Base-by-base conservation (phyloP, 2,329 filamentous ascomycete genomes). In the Cryphonectria radicalis region DNA sequence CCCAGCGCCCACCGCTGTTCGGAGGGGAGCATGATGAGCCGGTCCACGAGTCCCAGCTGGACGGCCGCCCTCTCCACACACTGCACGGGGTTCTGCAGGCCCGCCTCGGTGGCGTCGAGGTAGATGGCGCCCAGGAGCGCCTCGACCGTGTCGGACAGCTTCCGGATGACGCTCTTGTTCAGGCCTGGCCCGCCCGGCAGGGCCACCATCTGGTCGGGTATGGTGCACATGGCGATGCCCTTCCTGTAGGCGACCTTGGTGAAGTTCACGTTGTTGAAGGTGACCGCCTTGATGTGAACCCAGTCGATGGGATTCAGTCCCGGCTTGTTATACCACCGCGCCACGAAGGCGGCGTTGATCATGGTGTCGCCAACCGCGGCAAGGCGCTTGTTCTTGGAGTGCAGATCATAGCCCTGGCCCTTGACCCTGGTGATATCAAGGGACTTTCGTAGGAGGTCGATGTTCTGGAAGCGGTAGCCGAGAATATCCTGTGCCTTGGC, bases 371-470 rank as follows among this genome's bases (percentile, higher is more conserved):
- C 71, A 4, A 68, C 69, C 25, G 60, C 8, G 66, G 71, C 69
- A 14, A 71, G 71, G 25, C 71, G 71, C 22, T n/a, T 65, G 46
- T 69, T 69, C 28, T 8, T 14, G n/a, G 59, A 17, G 4, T 19
- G 0, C 22, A 10, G 0, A 0, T 10, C 46, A 50, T 50, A 50
- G 46, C 46, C 46, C 11, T 57, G 13, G 4, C 42, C n/a, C 17
- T 13, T 32, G 8, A 46, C 17, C 53, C 14, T 57, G 13, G 40
- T 76, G 68, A 63, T 32, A 35, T 77, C 75, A 25, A 80, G 68
- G 43, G 78, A 78, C 40, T 70, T 75, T 35, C 76, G 75, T 10
- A 78, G 78, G 8, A 79, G 75, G 14, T 78, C 74, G 43, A 79
- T 74, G 62, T 76, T 70, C 50, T 77, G 79, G 42, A 76, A 76